A percentile compares a stretch with the other conserved stretches of the same genome.
These are phyloP conservation scores for Clarireedia monteithiana DNA, from an alignment of 2,329 filamentous ascomycete species.

Conservation along the genomic window DNA sequence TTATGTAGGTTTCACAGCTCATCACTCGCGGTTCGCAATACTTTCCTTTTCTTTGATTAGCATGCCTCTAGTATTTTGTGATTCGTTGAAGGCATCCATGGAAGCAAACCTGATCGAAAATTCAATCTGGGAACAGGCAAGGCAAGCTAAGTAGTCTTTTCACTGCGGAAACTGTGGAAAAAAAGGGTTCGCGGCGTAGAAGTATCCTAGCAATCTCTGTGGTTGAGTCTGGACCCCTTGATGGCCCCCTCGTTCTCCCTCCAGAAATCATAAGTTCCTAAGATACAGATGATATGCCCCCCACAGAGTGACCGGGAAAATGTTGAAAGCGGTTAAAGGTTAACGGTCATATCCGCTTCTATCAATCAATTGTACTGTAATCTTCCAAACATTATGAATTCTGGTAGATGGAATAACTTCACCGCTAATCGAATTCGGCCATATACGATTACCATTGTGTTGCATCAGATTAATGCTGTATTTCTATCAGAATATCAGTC, in stretches of 20 bases:
- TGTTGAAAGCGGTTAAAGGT: background rate
- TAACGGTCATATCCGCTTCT: background rate
- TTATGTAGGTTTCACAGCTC: too few species aligned
- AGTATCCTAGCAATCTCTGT: background rate
- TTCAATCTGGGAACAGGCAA: background rate
- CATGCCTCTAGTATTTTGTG: too few species aligned
- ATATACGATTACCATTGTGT: conserved; percentile 1
- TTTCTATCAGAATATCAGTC: background rate
- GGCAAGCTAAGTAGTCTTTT: background rate
- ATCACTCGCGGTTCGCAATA: too few species aligned
- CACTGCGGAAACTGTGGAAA: background rate
- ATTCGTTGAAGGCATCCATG: too few species aligned
- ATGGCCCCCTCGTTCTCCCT: background rate
- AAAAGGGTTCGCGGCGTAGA: background rate
- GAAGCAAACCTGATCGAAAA: too few species aligned
- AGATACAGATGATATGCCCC: background rate
- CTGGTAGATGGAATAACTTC: background rate
- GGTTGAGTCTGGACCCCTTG: background rate
- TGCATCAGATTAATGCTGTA: background rate
- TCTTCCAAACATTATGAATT: too few species aligned
- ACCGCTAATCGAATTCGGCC: conserved; percentile 3
- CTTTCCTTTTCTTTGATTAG: too few species aligned
- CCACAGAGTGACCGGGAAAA: background rate
- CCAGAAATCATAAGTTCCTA: background rate
- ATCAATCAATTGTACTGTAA: background rate